Base-by-base conservation (phyloP, 192 early-diverging fungal genomes). In the Coemansia sp. region DNA sequence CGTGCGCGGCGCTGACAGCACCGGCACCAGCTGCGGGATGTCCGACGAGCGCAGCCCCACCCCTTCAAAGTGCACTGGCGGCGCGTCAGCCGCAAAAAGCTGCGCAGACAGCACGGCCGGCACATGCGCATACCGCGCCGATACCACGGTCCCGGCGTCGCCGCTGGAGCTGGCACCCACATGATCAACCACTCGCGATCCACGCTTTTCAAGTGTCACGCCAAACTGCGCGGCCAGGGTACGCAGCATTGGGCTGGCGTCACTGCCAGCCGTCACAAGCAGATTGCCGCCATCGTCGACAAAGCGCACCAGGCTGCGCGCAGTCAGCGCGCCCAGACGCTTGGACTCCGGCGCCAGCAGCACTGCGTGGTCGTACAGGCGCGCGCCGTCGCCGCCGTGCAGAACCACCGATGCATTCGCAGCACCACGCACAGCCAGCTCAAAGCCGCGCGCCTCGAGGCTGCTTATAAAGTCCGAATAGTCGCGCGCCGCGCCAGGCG, bases 251-350 rank as follows among this genome's bases (percentile, higher is more conserved):
- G 90, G 89, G 5, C 84, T 82, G 18, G 89, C 56, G 42, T 87
- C 81, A 28, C 83, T 65, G 7, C 86, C 83, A 1, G 83, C 87
- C 4, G 87, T 90, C 11, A 95, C 50, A 5, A 99, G 35, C 28
- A 97, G 68, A 69, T 97, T 99, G 19, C 95, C 97, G 30, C 95
- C 95, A 23, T 86, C 81, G 48, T 95, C 87, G 38, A 97, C 84
- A 69, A 94, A 99, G 46, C 92, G 83, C 33, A 94, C 73, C 16
- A 99, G 73, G 32, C 83, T 62, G 16, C 67, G 80, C 10, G 87
- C 74, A 23, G 56, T 72, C 54, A 85, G 57, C 1, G 74, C 70
- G 38, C 85, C 87, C 44, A 62, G 71, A 68, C 72, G 80, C 87
- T 89, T 79, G 30, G 86, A 81, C 11, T 81, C 81, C n/a, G 91